Evolutionary conservation across 805 yeast genomes (phyloP).

Genomic region (Ogataea allantospora): DNA sequence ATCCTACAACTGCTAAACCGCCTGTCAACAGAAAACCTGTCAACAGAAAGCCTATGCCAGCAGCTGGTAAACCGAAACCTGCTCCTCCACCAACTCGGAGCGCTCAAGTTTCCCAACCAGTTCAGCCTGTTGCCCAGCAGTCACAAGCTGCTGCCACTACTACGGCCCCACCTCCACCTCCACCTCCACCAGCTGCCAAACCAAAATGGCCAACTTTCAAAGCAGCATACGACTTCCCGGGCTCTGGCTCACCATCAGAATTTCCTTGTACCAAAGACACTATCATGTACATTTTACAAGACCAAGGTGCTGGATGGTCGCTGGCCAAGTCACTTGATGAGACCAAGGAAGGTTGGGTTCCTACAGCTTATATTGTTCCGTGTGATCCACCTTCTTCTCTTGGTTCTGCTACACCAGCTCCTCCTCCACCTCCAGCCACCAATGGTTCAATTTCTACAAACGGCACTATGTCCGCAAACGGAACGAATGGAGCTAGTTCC

Average conservation of each 20-base stretch:
- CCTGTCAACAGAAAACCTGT: slow-evolving; percentile 32
- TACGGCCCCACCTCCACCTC: slow-evolving; percentile 58
- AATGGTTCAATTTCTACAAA: slow-evolving; percentile 10
- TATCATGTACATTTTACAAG: slow-evolving; percentile 65
- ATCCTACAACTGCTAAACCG: slow-evolving; percentile 31
- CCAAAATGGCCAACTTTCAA: slow-evolving; percentile 75
- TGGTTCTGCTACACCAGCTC: slow-evolving; percentile 26
- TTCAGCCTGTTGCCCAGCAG: background rate
- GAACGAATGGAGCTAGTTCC: no score
- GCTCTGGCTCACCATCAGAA: slow-evolving; percentile 79
- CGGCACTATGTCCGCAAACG: background rate
- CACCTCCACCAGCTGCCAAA: slow-evolving; percentile 69
- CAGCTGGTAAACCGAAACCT: slow-evolving; percentile 26
- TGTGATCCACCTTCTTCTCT: slow-evolving; percentile 47
- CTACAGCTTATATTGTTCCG: slow-evolving; percentile 81
- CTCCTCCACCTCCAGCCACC: slow-evolving; percentile 25
- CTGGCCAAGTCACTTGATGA: slow-evolving; percentile 78
- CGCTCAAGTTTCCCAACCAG: background rate
- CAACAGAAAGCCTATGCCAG: slow-evolving; percentile 27
- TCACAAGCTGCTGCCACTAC: slow-evolving; percentile 12
- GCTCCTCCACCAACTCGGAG: slow-evolving; percentile 23
- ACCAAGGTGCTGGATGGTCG: slow-evolving; percentile 92
- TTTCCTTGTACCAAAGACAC: slow-evolving; percentile 77
- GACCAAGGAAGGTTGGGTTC: slow-evolving; percentile 92
- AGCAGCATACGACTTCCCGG: slow-evolving; percentile 87